These are phyloP conservation scores for Hypocrella siamensis DNA, from an alignment of 2,329 filamentous ascomycete genomes.

Conservation along the genomic window DNA sequence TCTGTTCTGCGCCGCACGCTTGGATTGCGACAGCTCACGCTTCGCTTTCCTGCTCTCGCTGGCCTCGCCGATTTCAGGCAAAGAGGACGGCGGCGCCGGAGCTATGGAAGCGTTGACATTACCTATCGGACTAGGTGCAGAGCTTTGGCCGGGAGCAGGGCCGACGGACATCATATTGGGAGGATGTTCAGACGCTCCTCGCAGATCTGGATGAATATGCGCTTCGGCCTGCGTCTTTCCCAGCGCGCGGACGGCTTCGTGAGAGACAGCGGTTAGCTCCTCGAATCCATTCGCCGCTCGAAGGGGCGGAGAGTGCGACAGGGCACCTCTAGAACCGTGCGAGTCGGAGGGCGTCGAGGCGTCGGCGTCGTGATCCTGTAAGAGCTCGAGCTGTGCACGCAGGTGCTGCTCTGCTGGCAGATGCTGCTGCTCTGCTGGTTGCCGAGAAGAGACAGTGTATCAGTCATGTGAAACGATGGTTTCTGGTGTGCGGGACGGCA, in stretches of 20 bases:
- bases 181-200: conserved; percentile 15
- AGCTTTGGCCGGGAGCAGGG: conserved; percentile 16
- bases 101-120: conserved; percentile 13
- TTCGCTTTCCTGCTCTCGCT: conserved; percentile 61
- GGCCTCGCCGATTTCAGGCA: conserved; percentile 11
- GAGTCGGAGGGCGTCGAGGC: conserved; percentile 14
- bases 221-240: conserved; percentile 24
- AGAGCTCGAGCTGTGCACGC: conserved; percentile 27
- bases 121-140: conserved; percentile 11
- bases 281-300: conserved; percentile 30
- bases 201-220: conserved; percentile 33
- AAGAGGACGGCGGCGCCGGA: conserved; percentile 14
- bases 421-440: too few relatives aligned
- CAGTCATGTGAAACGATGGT: too few relatives aligned
- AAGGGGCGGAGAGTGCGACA: conserved; percentile 14
- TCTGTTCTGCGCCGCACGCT: conserved; percentile 90
- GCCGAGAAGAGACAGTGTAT: too few relatives aligned
- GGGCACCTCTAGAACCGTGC: conserved; percentile 14
- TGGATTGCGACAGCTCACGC: conserved; percentile 84
- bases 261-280: conserved; percentile 18
- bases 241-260: conserved; percentile 18
- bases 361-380: conserved; percentile 23
- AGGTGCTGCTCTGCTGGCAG: conserved; percentile 28
- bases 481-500: too few relatives aligned
- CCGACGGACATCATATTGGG: conserved; percentile 23